Evolutionary conservation across 2,329 filamentous ascomycete species (phyloP), one percentile per base, ranked within the genome.

Genomic region (Calonectria leucothoes): DNA sequence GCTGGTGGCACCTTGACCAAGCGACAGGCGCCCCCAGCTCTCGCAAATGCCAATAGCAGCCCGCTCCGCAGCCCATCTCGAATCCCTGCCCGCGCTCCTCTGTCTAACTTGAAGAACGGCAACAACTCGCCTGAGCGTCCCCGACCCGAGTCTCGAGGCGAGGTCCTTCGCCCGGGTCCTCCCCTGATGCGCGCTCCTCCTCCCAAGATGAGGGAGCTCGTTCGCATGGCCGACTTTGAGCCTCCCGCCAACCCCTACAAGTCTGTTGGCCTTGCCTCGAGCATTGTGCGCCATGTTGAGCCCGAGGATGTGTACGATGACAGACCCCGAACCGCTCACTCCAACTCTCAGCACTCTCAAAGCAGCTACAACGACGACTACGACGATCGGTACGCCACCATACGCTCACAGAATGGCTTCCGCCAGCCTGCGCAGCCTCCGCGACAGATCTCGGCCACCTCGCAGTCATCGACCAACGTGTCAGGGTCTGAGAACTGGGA

Each of bases 401-500:
- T 88, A 68, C 86, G 86, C 55, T 73, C 76, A 12, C 78, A 82
- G 73, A 81, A 80, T 74, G 72, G 80, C n/a, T 89, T 88, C 73
- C 82, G 85, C 17, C 85, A 86, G 37, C 85, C 85, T 20, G 64
- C 71, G 2, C 84, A 85, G 1, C 84, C 87, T 2, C 88, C 87
- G 1, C 88, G 95, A 61, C 94, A 96, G 79, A 92, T 93, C 20
- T 86, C 85, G 4, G 79, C 76, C 64, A 93, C 93, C 1, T 96
- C 94, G 49, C 92, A 92, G 76, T 91, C 93, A 0, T 96, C 94
- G n/a, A 95, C 94, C 1, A 89, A 89, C 27, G 89, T 94, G 31
- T 95, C 94, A 6, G 95, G 94, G 1, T 98, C 95, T 4, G 96
- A 98, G 85, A 98, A 98, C 83, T 98, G 96, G 96, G 96, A 98